Evolutionary conservation across 176 grass and related monocot genomes (phyloP).

Genomic region (Oryza punctata): DNA sequence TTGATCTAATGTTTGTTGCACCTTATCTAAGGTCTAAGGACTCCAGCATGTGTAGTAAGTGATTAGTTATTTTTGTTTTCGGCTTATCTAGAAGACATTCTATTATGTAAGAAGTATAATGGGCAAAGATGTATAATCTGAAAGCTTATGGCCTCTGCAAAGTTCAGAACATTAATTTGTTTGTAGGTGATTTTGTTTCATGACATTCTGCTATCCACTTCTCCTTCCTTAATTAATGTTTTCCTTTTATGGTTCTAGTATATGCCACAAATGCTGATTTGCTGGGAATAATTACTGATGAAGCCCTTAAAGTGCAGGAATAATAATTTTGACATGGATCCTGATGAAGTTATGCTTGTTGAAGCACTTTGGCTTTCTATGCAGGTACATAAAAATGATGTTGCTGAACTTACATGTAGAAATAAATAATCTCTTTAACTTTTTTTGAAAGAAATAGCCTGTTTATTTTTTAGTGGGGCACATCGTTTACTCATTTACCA

Average conservation of each 20-base stretch:
- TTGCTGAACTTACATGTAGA: background rate
- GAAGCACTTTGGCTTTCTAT: slow-evolving; percentile 97
- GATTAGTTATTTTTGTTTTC: background rate
- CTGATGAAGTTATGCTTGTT: slow-evolving; percentile 96
- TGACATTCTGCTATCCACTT: slow-evolving; percentile 12
- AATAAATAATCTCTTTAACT: background rate
- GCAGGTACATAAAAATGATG: slow-evolving; percentile 58
- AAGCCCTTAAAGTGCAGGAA: slow-evolving; percentile 52
- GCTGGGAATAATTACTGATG: background rate
- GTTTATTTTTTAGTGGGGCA: background rate
- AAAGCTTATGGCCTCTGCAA: background rate
- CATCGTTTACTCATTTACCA: background rate
- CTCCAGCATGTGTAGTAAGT: background rate
- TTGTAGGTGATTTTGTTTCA: slow-evolving; percentile 21
- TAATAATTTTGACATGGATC: slow-evolving; percentile 78
- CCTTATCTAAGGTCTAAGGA: slow-evolving; percentile 1
- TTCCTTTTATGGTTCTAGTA: background rate
- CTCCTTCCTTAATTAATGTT: background rate
- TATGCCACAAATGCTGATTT: slow-evolving; percentile 2
- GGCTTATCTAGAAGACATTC: background rate
- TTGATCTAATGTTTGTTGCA: slow-evolving; percentile 11
- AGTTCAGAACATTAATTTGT: background rate
- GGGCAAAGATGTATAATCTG: background rate
- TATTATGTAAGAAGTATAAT: slow-evolving; percentile 18
- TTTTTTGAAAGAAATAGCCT: background rate